These are phyloP conservation scores for Cyclotella choctawhatcheeana DNA, from an alignment of 108 stramenopile species.

Conservation along the genomic window DNA sequence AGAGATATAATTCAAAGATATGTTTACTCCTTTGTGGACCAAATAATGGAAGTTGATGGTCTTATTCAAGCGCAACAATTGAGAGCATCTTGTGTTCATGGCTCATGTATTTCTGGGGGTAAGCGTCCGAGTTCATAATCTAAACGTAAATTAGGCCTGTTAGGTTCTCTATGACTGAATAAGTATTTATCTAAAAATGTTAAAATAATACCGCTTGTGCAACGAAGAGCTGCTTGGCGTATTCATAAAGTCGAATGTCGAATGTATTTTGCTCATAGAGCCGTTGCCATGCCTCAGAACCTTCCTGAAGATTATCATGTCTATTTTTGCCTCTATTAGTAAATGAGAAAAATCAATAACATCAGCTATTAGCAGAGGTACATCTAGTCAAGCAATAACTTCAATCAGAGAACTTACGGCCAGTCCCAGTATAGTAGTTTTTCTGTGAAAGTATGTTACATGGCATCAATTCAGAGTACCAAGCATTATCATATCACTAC, in stretches of 20 bases:
- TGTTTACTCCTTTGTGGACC: conserved; percentile 83
- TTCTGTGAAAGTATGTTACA: conserved; percentile 3
- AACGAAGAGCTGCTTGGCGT: conserved; percentile 50
- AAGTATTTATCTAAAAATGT: too few relatives aligned
- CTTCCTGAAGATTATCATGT: conserved; percentile 40
- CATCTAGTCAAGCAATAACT: too few relatives aligned
- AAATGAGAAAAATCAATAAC: too few relatives aligned
- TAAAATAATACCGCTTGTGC: conserved; percentile 50
- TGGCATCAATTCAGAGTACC: neutral
- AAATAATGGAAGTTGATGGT: conserved; percentile 80
- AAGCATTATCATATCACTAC: neutral
- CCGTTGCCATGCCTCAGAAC: conserved; percentile 40
- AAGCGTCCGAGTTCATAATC: conserved; percentile 3
- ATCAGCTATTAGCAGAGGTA: too few relatives aligned
- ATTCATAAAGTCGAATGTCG: conserved; percentile 53
- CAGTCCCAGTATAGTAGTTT: conserved; percentile 55
- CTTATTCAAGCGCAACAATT: conserved; percentile 38
- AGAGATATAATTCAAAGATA: conserved; percentile 73
- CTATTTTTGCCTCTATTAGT: conserved; percentile 57
- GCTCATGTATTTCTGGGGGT: neutral
- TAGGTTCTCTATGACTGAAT: too few relatives aligned
- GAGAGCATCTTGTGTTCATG: conserved; percentile 3
- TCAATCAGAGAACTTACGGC: too few relatives aligned
- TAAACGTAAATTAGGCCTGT: too few relatives aligned
- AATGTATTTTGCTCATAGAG: conserved; percentile 42